Evolutionary conservation across 2,329 filamentous ascomycete genomes (phyloP).

Genomic region (Emergomyces africanus): DNA sequence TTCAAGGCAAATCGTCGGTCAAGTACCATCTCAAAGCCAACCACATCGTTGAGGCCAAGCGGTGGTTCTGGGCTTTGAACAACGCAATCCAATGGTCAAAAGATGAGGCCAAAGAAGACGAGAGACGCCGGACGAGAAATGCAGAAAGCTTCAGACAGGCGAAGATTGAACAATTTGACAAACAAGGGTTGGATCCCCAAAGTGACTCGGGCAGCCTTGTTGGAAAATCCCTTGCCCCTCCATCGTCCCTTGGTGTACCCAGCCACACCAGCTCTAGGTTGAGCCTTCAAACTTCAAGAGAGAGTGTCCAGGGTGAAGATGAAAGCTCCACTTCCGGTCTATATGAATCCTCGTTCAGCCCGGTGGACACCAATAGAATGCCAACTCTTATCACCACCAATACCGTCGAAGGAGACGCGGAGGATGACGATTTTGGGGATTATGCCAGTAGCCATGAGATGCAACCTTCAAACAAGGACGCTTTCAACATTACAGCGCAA

Average conservation of each 20-base stretch:
- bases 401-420: constrained; percentile 47
- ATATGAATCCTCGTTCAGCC: constrained; percentile 44
- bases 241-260: constrained; percentile 22
- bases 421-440: constrained; percentile 66
- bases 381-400: constrained; percentile 37
- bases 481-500: constrained; percentile 93
- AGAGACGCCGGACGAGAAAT: constrained; percentile 59
- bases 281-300: constrained; percentile 37
- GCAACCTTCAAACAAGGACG: constrained; percentile 65
- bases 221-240: constrained; percentile 23
- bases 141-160: constrained; percentile 66
- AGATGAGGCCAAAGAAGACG: constrained; percentile 87
- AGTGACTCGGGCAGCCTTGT: constrained; percentile 24
- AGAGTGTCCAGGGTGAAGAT: constrained; percentile 41
- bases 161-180: constrained; percentile 58
- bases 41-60: constrained; percentile 93
- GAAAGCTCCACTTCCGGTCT: constrained; percentile 40
- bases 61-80: constrained; percentile 98
- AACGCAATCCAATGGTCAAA: constrained; percentile 99
- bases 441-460: constrained; percentile 66
- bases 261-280: constrained; percentile 32
- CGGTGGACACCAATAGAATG: constrained; percentile 36
- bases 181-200: constrained; percentile 34
- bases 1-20: constrained; percentile 94
- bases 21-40: constrained; percentile 98